A percentile compares a stretch with the other conserved stretches of the same genome.
Conservation (phyloP, 805 yeast genomes). For the Maudiozyma barnettii region DNA sequence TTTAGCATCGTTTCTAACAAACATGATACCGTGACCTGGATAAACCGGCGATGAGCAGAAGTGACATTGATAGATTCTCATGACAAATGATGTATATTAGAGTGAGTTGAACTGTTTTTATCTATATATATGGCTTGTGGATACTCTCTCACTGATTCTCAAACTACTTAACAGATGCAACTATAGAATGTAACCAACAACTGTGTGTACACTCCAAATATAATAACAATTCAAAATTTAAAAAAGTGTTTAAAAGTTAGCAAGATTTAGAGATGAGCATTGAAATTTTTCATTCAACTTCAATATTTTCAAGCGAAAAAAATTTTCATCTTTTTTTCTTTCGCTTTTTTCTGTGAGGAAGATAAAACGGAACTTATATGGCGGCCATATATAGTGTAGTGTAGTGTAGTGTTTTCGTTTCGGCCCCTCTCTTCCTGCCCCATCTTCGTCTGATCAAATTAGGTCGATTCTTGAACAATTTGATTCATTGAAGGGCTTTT, state of each 20-base stretch:
- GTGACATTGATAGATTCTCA: constrained; percentile 89
- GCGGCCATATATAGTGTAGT: too few species aligned
- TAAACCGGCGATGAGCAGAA: constrained; percentile 96
- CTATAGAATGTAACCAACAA: too few species aligned
- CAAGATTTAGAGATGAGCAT: constrained; percentile 15
- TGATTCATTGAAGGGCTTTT: too few species aligned
- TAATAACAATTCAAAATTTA: not conserved
- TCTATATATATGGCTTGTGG: not conserved
- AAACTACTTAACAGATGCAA: not conserved
- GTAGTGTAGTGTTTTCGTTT: too few species aligned
- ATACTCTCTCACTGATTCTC: not conserved
- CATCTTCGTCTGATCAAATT: too few species aligned
- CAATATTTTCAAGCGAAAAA: too few species aligned
- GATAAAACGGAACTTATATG: too few species aligned
- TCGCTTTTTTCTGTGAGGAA: too few species aligned
- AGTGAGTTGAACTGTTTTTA: not conserved
- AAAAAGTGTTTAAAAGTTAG: not conserved
- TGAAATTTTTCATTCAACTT: constrained; percentile 1
- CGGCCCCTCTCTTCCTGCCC: too few species aligned
- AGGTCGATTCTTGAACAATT: too few species aligned
- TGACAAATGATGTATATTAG: not conserved
- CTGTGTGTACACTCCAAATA: too few species aligned
- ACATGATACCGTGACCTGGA: constrained; percentile 92
- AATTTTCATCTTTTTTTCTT: too few species aligned
- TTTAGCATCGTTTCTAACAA: constrained; percentile 96